A percentile compares a stretch with the other conserved stretches of the same genome.
phyloP scores from a whole-genome alignment of 257 asterid genomes.

The Nicotiana sylvestris region DNA sequence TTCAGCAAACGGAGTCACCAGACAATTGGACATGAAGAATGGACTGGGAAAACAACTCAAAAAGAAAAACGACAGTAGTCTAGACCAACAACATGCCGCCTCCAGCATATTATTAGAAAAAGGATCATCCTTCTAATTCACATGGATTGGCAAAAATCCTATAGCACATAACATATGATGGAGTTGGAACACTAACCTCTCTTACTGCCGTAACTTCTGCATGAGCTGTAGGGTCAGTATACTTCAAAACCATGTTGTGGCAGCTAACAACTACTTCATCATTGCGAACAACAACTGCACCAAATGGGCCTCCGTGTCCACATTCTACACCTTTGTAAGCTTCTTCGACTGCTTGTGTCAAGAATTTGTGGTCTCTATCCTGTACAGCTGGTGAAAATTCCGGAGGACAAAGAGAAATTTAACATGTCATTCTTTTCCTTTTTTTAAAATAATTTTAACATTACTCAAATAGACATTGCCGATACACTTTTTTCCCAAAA shows the following conservation, averaged over 20 bases:
- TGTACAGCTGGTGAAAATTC: constrained; percentile 58
- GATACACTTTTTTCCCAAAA: background rate
- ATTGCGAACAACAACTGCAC: constrained; percentile 86
- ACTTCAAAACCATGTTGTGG: constrained; percentile 78
- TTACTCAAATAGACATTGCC: background rate
- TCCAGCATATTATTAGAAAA: background rate
- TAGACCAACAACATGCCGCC: background rate
- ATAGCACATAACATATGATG: background rate
- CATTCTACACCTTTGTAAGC: constrained; percentile 93
- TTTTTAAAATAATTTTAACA: background rate
- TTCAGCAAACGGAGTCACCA: background rate
- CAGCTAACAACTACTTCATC: constrained; percentile 90
- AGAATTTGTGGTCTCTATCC: constrained; percentile 87
- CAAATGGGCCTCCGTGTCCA: constrained; percentile 98
- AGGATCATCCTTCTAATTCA: background rate
- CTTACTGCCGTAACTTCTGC: constrained; percentile 98
- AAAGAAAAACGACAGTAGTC: background rate
- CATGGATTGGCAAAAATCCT: background rate
- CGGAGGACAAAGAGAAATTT: background rate
- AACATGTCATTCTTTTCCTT: no score
- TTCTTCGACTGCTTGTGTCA: constrained; percentile 91
- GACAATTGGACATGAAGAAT: background rate
- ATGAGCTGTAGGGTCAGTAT: constrained; percentile 97
- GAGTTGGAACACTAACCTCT: constrained; percentile 59
- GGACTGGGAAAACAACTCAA: background rate